A percentile compares a stretch with the other conserved stretches of the same genome.
Evolutionary conservation across 2,329 filamentous ascomycete genomes (phyloP).

Genomic region (Aspergillus texensis): DNA sequence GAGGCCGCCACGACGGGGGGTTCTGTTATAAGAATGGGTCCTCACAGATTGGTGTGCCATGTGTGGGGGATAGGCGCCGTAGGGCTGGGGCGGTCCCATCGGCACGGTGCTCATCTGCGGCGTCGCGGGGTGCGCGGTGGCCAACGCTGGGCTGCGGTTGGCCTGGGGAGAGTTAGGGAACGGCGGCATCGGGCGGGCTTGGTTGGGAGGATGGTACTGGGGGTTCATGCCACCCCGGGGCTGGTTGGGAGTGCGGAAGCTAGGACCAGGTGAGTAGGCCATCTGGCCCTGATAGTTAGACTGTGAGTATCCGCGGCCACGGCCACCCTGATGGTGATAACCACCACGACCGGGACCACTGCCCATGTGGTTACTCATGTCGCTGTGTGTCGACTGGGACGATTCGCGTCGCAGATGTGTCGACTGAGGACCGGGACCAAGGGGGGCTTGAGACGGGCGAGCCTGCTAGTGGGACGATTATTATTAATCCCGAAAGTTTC

Average conservation of each 20-base stretch:
- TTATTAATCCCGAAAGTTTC: conserved; percentile 19
- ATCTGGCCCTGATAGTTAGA: conserved; percentile 55
- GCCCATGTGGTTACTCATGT: conserved; percentile 63
- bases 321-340: conserved; percentile 56
- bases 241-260: conserved; percentile 56
- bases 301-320: conserved; percentile 60
- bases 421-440: conserved; percentile 65
- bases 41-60: conserved; percentile 65
- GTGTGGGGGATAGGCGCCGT: conserved; percentile 61
- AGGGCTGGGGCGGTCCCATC: conserved; percentile 62
- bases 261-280: conserved; percentile 57
- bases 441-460: conserved; percentile 66
- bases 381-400: conserved; percentile 77
- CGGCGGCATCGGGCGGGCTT: conserved; percentile 45
- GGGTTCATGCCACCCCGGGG: conserved; percentile 55
- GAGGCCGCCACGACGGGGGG: conserved; percentile 34
- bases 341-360: conserved; percentile 58
- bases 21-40: conserved; percentile 43
- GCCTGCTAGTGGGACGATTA: conserved; percentile 53
- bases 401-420: conserved; percentile 85
- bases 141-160: conserved; percentile 66
- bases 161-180: conserved; percentile 67
- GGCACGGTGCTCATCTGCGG: conserved; percentile 73
- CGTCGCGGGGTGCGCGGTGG: conserved; percentile 67
- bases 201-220: conserved; percentile 52